Evolutionary conservation across 2,329 filamentous ascomycete genomes (phyloP).

Genomic region (Zopfia rhizophila): DNA sequence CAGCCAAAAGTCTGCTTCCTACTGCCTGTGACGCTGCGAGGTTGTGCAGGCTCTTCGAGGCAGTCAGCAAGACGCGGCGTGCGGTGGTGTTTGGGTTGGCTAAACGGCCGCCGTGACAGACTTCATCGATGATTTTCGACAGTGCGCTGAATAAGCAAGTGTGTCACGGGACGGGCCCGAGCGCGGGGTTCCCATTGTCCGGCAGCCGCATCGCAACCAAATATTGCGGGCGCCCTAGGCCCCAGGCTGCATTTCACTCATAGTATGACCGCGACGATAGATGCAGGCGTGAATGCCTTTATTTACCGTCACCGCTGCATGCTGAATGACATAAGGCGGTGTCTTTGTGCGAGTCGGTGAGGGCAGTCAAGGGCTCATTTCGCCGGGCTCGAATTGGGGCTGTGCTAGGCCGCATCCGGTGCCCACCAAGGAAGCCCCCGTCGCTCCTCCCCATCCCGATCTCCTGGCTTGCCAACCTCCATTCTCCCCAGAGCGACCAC

Average conservation of each 20-base stretch:
- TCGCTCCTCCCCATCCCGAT: conserved; percentile 8
- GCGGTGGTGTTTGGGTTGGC: conserved; percentile 6
- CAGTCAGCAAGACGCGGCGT: conserved; percentile 41
- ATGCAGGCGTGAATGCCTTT: too few species aligned
- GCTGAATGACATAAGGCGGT: too few species aligned
- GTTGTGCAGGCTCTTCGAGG: conserved; percentile 27
- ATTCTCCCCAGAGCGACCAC: conserved; percentile 8
- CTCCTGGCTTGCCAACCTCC: conserved; percentile 20
- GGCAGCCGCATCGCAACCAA: not conserved
- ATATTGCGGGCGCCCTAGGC: too few species aligned
- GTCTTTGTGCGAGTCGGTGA: conserved; percentile 7
- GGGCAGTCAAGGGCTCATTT: conserved; percentile 15
- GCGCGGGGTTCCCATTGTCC: not conserved
- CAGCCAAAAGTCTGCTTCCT: conserved; percentile 36
- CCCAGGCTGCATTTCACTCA: too few species aligned
- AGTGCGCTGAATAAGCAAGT: conserved; percentile 12
- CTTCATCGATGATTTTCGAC: conserved; percentile 22
- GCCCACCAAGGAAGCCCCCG: conserved; percentile 6
- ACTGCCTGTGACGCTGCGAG: conserved; percentile 40
- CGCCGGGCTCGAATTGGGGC: conserved; percentile 1
- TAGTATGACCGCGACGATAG: too few species aligned
- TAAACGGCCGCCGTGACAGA: conserved; percentile 1
- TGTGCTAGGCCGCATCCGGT: conserved; percentile 15
- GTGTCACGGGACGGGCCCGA: conserved; percentile 12
- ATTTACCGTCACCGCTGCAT: too few species aligned